Percentiles rank a stretch among this genome's conserved stretches.
phyloP scores from a whole-genome alignment of 495 filamentous ascomycete species.

The Haplographium delicatum region DNA sequence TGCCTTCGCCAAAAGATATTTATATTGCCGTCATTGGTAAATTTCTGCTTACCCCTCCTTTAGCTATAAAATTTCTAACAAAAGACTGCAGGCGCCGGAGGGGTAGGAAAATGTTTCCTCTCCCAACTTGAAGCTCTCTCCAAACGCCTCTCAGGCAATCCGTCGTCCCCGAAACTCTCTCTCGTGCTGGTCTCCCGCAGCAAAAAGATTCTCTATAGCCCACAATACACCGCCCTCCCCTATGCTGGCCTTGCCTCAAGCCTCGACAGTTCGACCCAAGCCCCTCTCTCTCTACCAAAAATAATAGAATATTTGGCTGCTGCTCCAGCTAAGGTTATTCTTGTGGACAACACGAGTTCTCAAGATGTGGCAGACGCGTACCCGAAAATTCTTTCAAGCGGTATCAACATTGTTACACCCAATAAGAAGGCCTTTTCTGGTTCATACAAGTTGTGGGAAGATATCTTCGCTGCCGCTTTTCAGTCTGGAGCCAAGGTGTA shows the following conservation, averaged over 20 bases:
- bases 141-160: slow-evolving; percentile 46
- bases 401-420: slow-evolving; percentile 86
- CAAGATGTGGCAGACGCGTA: slow-evolving; percentile 73
- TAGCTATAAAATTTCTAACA: slow-evolving; percentile 11
- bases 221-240: slow-evolving; percentile 52
- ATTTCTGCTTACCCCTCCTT: neutral
- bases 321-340: slow-evolving; percentile 65
- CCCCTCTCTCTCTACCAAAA: slow-evolving; percentile 55
- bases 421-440: slow-evolving; percentile 97
- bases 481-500: slow-evolving; percentile 68
- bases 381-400: slow-evolving; percentile 67
- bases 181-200: slow-evolving; percentile 78
- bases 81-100: slow-evolving; percentile 70
- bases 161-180: slow-evolving; percentile 52
- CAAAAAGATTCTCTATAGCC: slow-evolving; percentile 66
- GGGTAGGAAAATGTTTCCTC: slow-evolving; percentile 89
- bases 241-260: slow-evolving; percentile 48
- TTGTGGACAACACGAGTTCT: slow-evolving; percentile 93
- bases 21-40: slow-evolving; percentile 42
- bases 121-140: slow-evolving; percentile 61
- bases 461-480: slow-evolving; percentile 65
- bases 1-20: slow-evolving; percentile 29
- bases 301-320: slow-evolving; percentile 64
- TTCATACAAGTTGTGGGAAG: slow-evolving; percentile 68
- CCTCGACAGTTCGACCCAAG: slow-evolving; percentile 50